Conservation (phyloP, 257 asterid genomes). For the Verbena officinalis region DNA sequence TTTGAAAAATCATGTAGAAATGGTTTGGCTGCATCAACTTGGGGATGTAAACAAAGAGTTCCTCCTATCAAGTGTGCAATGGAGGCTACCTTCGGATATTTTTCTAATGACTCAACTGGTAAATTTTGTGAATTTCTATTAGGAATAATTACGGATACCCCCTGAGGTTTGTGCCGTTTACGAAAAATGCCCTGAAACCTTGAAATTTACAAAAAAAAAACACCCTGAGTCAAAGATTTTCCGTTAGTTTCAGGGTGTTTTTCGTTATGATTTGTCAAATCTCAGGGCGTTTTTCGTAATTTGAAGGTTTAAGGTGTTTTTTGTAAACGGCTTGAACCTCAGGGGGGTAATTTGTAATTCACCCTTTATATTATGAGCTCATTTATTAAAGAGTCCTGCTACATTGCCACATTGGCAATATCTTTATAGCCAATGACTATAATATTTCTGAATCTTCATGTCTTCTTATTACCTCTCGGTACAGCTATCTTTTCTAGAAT, state of each 20-base stretch:
- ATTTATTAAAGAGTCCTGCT: not conserved
- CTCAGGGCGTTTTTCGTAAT: no score
- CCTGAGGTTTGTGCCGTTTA: no score
- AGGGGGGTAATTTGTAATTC: no score
- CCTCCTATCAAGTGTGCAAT: constrained; percentile 65
- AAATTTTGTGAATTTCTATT: constrained; percentile 25
- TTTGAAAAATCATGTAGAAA: constrained; percentile 39
- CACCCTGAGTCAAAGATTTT: no score
- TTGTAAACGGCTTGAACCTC: no score
- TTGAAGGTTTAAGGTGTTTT: no score
- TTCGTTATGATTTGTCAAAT: no score
- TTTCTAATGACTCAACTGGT: constrained; percentile 67
- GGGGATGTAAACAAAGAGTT: constrained; percentile 39
- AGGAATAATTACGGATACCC: not conserved
- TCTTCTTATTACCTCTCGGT: constrained; percentile 18
- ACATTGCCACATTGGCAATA: constrained; percentile 5
- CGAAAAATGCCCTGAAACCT: no score
- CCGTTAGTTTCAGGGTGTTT: no score
- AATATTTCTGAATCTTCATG: constrained; percentile 15
- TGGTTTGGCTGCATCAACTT: constrained; percentile 44
- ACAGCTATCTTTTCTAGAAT: constrained; percentile 86
- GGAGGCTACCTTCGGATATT: constrained; percentile 85
- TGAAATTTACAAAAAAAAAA: no score
- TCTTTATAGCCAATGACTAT: not conserved
- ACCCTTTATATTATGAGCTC: constrained; percentile 12